These are phyloP conservation scores for Fusarium newnesense DNA, from an alignment of 2,329 filamentous ascomycete genomes.

Conservation along the genomic window DNA sequence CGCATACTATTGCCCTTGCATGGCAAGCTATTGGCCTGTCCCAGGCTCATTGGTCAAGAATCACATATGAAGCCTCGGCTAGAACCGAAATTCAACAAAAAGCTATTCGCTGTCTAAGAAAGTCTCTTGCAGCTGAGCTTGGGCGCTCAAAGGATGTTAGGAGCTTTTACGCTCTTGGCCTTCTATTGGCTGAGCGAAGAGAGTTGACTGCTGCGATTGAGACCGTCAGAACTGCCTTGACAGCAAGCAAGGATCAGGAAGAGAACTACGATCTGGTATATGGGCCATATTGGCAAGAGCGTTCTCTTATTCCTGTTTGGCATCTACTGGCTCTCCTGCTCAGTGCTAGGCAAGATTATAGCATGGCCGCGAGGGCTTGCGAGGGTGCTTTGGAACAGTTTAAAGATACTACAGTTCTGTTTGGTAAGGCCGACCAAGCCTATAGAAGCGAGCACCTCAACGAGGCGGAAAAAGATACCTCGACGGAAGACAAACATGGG, in stretches of 20 bases:
- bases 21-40: constrained; percentile 89
- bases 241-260: constrained; percentile 63
- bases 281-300: constrained; percentile 69
- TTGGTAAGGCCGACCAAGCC: constrained; percentile 67
- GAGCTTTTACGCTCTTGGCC: constrained; percentile 80
- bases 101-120: constrained; percentile 80
- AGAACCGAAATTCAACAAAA: constrained; percentile 80
- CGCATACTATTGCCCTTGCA: constrained; percentile 72
- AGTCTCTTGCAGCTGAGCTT: constrained; percentile 74
- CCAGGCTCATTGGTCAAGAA: constrained; percentile 86
- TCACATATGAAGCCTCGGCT: constrained; percentile 78
- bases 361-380: constrained; percentile 82
- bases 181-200: constrained; percentile 89
- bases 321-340: constrained; percentile 88
- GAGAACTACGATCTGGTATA: constrained; percentile 56
- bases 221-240: constrained; percentile 79
- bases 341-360: constrained; percentile 86
- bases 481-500: constrained; percentile 51
- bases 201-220: constrained; percentile 85
- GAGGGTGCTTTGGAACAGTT: constrained; percentile 94
- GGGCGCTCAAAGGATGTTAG: constrained; percentile 76
- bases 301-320: constrained; percentile 82
- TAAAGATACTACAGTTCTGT: constrained; percentile 74
- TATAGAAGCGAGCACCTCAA: constrained; percentile 77
- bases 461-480: constrained; percentile 54